Conservation (phyloP, 1,284 basidiomycete species). For the Wolfiporia cocos region DNA sequence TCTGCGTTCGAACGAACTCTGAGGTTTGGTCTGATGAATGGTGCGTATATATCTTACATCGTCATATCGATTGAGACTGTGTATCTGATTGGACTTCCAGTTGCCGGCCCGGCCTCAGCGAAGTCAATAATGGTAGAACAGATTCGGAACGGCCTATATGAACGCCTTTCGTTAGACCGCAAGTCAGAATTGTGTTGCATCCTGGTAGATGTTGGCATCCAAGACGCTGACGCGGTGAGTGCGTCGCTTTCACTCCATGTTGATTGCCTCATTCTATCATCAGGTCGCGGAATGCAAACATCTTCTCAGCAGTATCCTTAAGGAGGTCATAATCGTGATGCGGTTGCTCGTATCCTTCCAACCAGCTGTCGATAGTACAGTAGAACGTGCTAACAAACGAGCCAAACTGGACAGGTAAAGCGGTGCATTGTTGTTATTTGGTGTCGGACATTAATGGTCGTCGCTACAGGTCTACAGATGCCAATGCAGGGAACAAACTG, state of each 20-base stretch:
- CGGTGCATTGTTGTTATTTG: too few species aligned
- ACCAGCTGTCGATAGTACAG: slow-evolving; percentile 33
- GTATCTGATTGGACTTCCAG: background rate
- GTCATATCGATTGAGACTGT: background rate
- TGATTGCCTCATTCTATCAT: background rate
- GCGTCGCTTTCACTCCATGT: background rate
- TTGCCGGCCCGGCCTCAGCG: slow-evolving; percentile 25
- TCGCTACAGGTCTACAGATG: too few species aligned
- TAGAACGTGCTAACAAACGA: slow-evolving; percentile 54
- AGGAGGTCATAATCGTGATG: slow-evolving; percentile 47
- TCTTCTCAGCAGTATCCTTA: slow-evolving; percentile 40
- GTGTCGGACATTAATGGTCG: too few species aligned
- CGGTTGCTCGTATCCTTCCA: slow-evolving; percentile 54
- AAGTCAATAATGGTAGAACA: slow-evolving; percentile 36
- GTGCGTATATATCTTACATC: slow-evolving; percentile 28
- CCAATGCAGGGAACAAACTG: slow-evolving; percentile 24
- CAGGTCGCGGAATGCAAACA: slow-evolving; percentile 48
- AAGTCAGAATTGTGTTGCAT: slow-evolving; percentile 49
- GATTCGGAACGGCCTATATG: slow-evolving; percentile 49
- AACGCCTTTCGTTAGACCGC: slow-evolving; percentile 41
- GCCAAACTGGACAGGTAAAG: slow-evolving; percentile 52
- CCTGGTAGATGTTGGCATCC: slow-evolving; percentile 44
- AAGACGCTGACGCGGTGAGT: slow-evolving; percentile 43
- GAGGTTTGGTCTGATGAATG: slow-evolving; percentile 38
- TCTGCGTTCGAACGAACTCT: slow-evolving; percentile 38